Evolutionary conservation across 768 basidiomycete species (phyloP), one percentile per base, ranked within the genome.

Genomic region (Leccinum pellstonianum): DNA sequence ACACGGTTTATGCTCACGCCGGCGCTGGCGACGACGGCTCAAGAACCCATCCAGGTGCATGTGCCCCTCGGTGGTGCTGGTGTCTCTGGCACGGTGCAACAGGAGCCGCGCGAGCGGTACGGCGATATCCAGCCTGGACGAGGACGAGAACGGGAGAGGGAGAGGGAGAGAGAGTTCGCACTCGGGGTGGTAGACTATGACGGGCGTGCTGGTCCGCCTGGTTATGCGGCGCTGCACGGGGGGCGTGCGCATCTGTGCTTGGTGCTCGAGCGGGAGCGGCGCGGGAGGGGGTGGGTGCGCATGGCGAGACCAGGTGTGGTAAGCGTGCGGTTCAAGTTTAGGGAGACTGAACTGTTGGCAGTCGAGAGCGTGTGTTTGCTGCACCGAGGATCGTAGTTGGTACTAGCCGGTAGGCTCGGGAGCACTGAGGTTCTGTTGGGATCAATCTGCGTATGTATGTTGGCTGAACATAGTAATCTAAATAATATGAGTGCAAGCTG

Each of bases 161-260:
- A 58, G 17, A 56, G 64, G 0, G 68, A 69, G 51, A 33, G 33
- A 12, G 33, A 33, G 33, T 68, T 60, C 5, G 64, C 21, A 17
- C 66, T 69, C 14, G 66, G 64, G 5, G 69, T 70, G 5, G 57
- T 69, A 0, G 66, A 69, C 37, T 68, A 70, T 23, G 68, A 69
- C 38, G 41, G 10, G 19, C 66, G 68, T 29, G 25, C 60, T 15
- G 68, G 68, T 51, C 69, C 60, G 5, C 53, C 62, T 0, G 68
- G 68, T 8, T 63, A 68, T 15, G 66, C 68, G 0, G 66, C 62
- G 9, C 27, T 70, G 37, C 63, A 60, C 19, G 64, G 41, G 0
- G 68, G 68, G 0, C 60, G 66, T 7, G 35, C 54, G 1, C 66
- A 69, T 17, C 19, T 69, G 3, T 70, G 69, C 62, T 38, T 68